Percentiles rank a stretch among this genome's conserved stretches.
Conservation (phyloP, 2,329 filamentous ascomycete genomes). For the Trichoderma simmonsii region DNA sequence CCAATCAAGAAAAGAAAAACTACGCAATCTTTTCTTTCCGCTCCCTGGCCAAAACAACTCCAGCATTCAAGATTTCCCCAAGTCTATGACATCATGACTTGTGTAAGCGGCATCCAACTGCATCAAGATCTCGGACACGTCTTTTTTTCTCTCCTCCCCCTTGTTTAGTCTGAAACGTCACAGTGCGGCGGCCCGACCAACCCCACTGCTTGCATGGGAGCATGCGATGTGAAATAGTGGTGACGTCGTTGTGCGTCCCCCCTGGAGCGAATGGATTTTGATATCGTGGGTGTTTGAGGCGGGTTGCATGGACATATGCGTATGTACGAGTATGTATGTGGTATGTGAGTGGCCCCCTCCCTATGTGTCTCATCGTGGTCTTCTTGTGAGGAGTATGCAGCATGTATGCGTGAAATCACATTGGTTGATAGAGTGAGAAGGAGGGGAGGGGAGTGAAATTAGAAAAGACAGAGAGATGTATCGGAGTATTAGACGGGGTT, state of each 20-base stretch:
- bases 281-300: background rate
- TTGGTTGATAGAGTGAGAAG: background rate
- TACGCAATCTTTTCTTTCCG: background rate
- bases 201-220: background rate
- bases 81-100: background rate
- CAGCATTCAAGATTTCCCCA: background rate
- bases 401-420: background rate
- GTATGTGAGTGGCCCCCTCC: background rate
- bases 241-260: slow-evolving; percentile 11
- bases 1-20: background rate
- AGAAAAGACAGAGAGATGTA: background rate
- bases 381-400: background rate
- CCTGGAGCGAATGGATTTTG: background rate
- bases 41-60: background rate
- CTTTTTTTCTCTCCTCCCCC: background rate
- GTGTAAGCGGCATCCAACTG: background rate
- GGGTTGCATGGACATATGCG: background rate
- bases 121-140: background rate
- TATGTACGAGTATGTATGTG: background rate
- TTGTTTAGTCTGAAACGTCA: slow-evolving; percentile 2
- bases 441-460: background rate
- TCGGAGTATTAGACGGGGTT: background rate
- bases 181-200: background rate
- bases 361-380: background rate
- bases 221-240: background rate